Evolutionary conservation across 345 rosid genomes (phyloP), one percentile per base, ranked within the genome.

Genomic region (Heritiera littoralis): DNA sequence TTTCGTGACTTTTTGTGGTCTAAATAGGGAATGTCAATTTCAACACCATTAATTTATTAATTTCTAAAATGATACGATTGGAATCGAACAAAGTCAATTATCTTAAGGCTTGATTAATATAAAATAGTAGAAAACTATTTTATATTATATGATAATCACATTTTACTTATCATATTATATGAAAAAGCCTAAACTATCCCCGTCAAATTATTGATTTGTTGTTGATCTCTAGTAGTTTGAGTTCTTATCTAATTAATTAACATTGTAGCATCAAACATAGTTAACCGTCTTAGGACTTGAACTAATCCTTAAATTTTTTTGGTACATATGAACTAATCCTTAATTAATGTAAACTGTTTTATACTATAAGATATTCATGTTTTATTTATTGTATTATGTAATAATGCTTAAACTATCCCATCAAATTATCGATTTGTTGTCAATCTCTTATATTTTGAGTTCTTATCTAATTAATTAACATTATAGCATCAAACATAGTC

Each of bases 341-440:
- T 67, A 67, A 43, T 43, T 43, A n/a, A 52, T n/a, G 32, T 67
- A 43, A 41, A 10, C 2, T 35, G 38, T 35, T 1, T 2, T 3
- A 35, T 35, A 35, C 3, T 35, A 35, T 35, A 35, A 35, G 3
- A 35, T 35, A 35, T 23, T 23, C 28, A 0, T 23, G 28, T 23
- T 23, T 23, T 23, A 23, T 23, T 23, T 23, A 23, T 23, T 23
- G 28, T 23, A 23, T 23, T 23, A 23, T 23, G 28, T 23, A 23
- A 23, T 23, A 74, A 35, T 6, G 18, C 13, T 6, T 56, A 55
- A 40, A 56, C 32, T n/a, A 38, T 56, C 77, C 77, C 77, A 38
- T 74, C 77, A 74, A 74, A 74, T 56, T 74, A 74, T n/a, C 51
- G 30, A 55, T 54, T 35, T 35, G 60, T 23, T 49, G 59, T n/a